Evolutionary conservation across 148 eudicot genomes (phyloP), one percentile per base, ranked within the genome.

Genomic region (Nyssa sinensis): DNA sequence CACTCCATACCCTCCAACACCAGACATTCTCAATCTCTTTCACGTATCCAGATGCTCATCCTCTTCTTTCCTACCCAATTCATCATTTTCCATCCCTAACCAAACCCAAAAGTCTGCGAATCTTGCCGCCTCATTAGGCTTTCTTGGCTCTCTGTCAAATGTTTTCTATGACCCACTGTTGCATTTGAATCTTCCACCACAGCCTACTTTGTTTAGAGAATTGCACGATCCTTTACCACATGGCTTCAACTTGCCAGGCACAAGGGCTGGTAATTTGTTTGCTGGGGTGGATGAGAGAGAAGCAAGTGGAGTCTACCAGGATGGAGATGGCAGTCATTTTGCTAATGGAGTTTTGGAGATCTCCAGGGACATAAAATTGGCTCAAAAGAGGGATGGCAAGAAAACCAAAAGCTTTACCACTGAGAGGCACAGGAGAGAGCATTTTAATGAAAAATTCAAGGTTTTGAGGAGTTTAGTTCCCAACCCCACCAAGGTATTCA

Each of bases 371-470:
- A 75, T 83, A 64, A 78, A 74, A 12, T 13, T 82, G 65, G 81
- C 70, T 77, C 86, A 81, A 59, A 78, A 67, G 1, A 78, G 85
- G 24, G 83, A 82, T 10, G 84, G 86, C 3, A 94, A 88, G 59
- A 83, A 88, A 24, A 78, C 81, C 19, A 87, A 33, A n/a, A 89
- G 85, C 76, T 89, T 82, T 72, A 88, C 91, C 12, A 92, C 97
- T 74, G 98, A 92, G 61, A 84, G 81, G 72, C 90, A 90, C 69
- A 86, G 97, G 67, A 90, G 98, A 76, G 85, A 81, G 24, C 83
- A 88, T 34, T 83, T 92, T 75, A 88, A 83, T 82, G 84, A 77
- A 53, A 90, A 86, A 80, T 95, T 71, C 72, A 19, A 55, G 17
- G 81, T 69, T 64, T 83, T 95, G 60, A 89, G 73, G 81, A 63